Evolutionary conservation across 768 basidiomycete genomes (phyloP).

Genomic region (Boletus fagicola): DNA sequence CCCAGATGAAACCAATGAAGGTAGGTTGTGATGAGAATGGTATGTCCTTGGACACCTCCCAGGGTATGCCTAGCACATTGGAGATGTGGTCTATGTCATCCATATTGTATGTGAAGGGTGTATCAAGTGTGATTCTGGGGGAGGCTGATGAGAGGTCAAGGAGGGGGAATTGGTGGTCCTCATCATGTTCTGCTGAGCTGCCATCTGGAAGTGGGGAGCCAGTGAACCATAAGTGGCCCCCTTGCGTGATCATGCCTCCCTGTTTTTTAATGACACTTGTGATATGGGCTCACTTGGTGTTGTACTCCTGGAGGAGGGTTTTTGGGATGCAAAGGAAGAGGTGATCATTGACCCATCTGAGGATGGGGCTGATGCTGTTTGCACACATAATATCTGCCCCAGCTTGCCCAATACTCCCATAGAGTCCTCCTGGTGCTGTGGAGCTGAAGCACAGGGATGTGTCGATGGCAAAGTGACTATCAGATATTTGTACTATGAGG

Average conservation of each 20-base stretch:
- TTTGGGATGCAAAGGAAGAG: no score
- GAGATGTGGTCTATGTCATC: background rate
- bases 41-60: background rate
- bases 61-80: background rate
- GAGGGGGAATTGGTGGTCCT: accelerated
- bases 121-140: accelerated
- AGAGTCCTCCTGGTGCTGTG: accelerated
- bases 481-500: no score
- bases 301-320: no score
- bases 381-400: background rate
- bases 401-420: accelerated
- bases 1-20: background rate
- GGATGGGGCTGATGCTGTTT: background rate
- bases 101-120: accelerated
- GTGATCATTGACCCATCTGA: background rate
- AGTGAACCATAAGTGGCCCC: background rate
- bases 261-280: no score
- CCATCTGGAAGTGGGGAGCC: accelerated
- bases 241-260: no score
- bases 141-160: background rate
- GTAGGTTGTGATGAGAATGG: accelerated
- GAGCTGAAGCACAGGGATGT: no score
- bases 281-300: no score
- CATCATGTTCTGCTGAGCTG: accelerated
- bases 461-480: no score